Base-by-base conservation (phyloP, 257 asterid genomes). In the Datura wrightii region DNA sequence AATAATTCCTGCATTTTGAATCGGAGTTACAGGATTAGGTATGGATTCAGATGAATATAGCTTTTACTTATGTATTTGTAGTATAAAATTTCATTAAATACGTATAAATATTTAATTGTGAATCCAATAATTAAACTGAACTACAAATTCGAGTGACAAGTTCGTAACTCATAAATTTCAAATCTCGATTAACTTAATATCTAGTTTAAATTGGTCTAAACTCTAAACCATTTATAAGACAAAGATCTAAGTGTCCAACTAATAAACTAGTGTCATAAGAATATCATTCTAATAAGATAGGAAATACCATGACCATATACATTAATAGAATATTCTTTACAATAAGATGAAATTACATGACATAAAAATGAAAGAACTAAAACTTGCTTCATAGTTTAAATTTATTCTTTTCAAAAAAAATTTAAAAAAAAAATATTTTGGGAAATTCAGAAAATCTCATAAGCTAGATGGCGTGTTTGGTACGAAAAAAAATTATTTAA, bases 341-440 rank as follows among this genome's bases (percentile, higher is more conserved):
- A 74, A n/a, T 10, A 46, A 9, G 34, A 41, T 41, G 54, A 70
- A 10, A 44, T 10, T 71, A 10, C 3, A n/a, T n/a, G 10, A 44
- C 58, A 72, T 14, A 70, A 2, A 71, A 67, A 48, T 24, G 81
- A 13, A 72, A 72, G 24, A 11, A 11, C 42, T 48, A 13, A 44
- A 74, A 74, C 19, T 46, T 48, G 18, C 10, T 48, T 41, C 24
- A 48, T 19, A 48, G 42, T 6, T 42, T 72, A 42, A 72, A n/a
- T 11, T 74, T 74, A 74, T 48, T 74, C 80, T 74, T 44, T 48
- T 74, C 60, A 24, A 71, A 71, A n/a, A 8, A 16, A 39, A 18
- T 58, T n/a, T 59, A 37, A 59, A 59, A 59, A 59, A 2, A 8
- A 16, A 39, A 18, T 58, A 58, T 56, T 15, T n/a, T 58, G 65